Evolutionary conservation across 2,329 filamentous ascomycete species (phyloP), one percentile per base, ranked within the genome.

Genomic region (Clonostachys solani): DNA sequence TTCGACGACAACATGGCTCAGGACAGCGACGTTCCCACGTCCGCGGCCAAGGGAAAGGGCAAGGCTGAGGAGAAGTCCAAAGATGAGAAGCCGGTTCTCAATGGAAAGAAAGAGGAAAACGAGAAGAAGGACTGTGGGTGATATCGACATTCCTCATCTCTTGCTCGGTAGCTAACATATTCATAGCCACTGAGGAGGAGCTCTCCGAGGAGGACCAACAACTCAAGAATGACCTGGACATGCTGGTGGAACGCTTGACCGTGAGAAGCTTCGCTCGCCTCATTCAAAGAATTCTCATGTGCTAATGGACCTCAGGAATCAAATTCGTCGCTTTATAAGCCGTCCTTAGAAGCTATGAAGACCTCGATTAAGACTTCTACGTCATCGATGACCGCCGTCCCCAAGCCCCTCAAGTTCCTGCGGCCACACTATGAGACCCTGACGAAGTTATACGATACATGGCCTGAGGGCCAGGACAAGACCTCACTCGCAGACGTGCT

Each of bases 311-410:
- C 15, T n/a, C 16, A 42, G 89, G 94, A 97, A 74, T 79, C 86
- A 55, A 88, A 97, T 71, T 78, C 80, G 55, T 84, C 83, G 49
- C 86, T 97, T 57, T 96, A 97, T 76, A 92, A 92, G 67, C 83
- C 92, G 50, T 88, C 94, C 47, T 77, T 99, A 56, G 92, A 97
- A 69, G 87, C 91, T 56, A 96, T 99, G 83, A 97, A 96, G 77
- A 90, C 86, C 61, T 95, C 90, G 64, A 99, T 99, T 78, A 97
- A 96, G 77, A 99, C 94, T 47, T 96, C 94, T 50, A 99, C 94
- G 56, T 97, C 92, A 50, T 99, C 95, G 42, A 99, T 99, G 94
- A 99, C 94, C 43, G 94, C 94, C 50, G 94, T 99, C 52, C 94
- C 95, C 19, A 99, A 99, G 73, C 94, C 94, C 34, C 80, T 99